Conservation (phyloP, 257 asterid genomes). For the Ajuga chamaepitys region DNA sequence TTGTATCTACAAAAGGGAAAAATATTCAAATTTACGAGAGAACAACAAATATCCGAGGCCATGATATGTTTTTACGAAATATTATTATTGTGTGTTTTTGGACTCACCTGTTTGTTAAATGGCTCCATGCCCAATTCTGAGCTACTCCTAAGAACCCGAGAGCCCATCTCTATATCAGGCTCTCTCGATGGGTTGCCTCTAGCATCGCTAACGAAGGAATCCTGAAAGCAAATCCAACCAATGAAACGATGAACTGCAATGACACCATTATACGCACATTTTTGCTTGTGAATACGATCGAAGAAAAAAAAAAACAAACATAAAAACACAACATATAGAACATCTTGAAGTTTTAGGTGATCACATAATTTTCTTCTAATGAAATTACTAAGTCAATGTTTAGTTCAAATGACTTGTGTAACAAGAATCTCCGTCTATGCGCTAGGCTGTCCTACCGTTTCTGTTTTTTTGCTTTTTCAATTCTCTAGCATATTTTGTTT, state of each 20-base stretch:
- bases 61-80: not conserved
- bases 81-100: not conserved
- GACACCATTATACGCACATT: not conserved
- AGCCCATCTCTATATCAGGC: conserved; percentile 72
- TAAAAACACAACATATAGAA: too few species aligned
- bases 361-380: not conserved
- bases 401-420: not conserved
- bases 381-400: too few species aligned
- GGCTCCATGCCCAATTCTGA: conserved; percentile 69
- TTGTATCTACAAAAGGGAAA: conserved; percentile 40
- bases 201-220: conserved; percentile 45
- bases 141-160: conserved; percentile 42
- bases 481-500: too few species aligned
- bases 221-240: conserved; percentile 27
- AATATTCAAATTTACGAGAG: not conserved
- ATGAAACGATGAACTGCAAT: not conserved
- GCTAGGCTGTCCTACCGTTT: too few species aligned
- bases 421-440: too few species aligned
- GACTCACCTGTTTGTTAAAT: conserved; percentile 60
- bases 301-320: not conserved
- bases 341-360: not conserved
- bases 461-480: too few species aligned
- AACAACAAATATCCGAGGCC: not conserved
- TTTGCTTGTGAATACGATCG: not conserved
- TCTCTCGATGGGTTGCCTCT: conserved; percentile 35